Evolutionary conservation across 805 yeast genomes (phyloP).

Genomic region (Sugiyamaella mastotermitis): DNA sequence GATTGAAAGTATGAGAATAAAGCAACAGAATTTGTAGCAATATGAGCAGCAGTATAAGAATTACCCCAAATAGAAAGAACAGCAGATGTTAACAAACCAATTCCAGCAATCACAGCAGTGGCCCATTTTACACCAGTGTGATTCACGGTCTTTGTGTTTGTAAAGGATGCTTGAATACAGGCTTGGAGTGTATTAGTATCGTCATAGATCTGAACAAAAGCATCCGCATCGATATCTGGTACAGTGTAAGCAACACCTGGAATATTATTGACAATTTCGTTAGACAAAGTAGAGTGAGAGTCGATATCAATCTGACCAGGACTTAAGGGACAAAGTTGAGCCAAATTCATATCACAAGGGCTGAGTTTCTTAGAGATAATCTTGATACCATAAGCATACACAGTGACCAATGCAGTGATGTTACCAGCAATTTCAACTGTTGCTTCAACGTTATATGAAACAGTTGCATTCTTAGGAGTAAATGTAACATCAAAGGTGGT

Average conservation of each 20-base stretch:
- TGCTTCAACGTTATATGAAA: slow-evolving; percentile 64
- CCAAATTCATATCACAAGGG: slow-evolving; percentile 43
- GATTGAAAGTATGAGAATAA: slow-evolving; percentile 84
- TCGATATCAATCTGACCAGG: slow-evolving; percentile 79
- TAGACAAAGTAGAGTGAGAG: slow-evolving; percentile 51
- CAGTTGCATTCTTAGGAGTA: slow-evolving; percentile 61
- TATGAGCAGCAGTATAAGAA: slow-evolving; percentile 82
- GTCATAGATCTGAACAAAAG: slow-evolving; percentile 45
- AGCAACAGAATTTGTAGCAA: slow-evolving; percentile 80
- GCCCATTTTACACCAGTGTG: slow-evolving; percentile 88
- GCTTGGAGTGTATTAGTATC: slow-evolving; percentile 43
- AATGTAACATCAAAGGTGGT: slow-evolving; percentile 68
- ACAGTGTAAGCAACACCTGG: slow-evolving; percentile 85
- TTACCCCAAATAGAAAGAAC: slow-evolving; percentile 78
- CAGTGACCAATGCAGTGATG: slow-evolving; percentile 62
- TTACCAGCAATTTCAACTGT: slow-evolving; percentile 61
- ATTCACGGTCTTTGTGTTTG: slow-evolving; percentile 74
- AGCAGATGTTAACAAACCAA: slow-evolving; percentile 81
- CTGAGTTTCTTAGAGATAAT: slow-evolving; percentile 54
- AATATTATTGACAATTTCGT: slow-evolving; percentile 45
- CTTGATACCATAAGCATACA: slow-evolving; percentile 81
- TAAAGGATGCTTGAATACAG: slow-evolving; percentile 68
- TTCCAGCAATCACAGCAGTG: slow-evolving; percentile 83
- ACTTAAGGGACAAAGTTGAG: slow-evolving; percentile 79
- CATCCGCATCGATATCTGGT: slow-evolving; percentile 82